phyloP scores from a whole-genome alignment of 768 basidiomycete genomes.

The Boletus rufocinnamomeus region DNA sequence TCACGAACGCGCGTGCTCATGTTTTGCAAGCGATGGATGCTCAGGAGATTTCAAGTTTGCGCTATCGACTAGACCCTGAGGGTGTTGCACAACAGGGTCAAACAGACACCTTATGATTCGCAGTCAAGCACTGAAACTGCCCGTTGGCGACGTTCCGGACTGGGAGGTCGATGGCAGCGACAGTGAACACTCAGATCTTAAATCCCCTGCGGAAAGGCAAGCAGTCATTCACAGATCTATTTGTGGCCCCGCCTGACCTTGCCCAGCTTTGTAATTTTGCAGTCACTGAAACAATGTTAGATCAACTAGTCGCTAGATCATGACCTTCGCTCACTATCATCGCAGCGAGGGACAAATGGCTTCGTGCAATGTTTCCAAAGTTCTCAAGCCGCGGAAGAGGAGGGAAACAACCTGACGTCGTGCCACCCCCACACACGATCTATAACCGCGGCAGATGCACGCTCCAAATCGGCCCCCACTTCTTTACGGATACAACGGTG shows the following conservation, averaged over 20 bases:
- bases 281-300: conserved; percentile 72
- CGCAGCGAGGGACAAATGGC: conserved; percentile 72
- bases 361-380: conserved; percentile 63
- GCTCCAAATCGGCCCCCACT: conserved; percentile 74
- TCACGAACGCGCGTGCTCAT: conserved; percentile 61
- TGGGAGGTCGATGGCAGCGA: conserved; percentile 59
- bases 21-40: neutral
- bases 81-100: conserved; percentile 25
- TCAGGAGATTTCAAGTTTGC: conserved; percentile 4
- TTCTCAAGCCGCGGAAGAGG: conserved; percentile 68
- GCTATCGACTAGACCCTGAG: conserved; percentile 5
- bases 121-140: conserved; percentile 41
- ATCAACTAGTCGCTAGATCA: conserved; percentile 13
- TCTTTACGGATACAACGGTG: conserved; percentile 64
- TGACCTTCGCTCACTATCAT: conserved; percentile 17
- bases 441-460: conserved; percentile 68
- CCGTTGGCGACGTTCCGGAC: conserved; percentile 55
- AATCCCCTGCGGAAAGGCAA: conserved; percentile 61
- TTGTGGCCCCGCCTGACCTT: conserved; percentile 10
- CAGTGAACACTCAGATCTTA: conserved; percentile 42
- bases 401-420: conserved; percentile 52
- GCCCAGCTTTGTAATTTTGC: conserved; percentile 58
- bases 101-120: conserved; percentile 34
- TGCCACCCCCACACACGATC: conserved; percentile 66
- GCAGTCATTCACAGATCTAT: neutral